phyloP scores from a whole-genome alignment of 805 yeast species.

The Millerozyma miso region DNA sequence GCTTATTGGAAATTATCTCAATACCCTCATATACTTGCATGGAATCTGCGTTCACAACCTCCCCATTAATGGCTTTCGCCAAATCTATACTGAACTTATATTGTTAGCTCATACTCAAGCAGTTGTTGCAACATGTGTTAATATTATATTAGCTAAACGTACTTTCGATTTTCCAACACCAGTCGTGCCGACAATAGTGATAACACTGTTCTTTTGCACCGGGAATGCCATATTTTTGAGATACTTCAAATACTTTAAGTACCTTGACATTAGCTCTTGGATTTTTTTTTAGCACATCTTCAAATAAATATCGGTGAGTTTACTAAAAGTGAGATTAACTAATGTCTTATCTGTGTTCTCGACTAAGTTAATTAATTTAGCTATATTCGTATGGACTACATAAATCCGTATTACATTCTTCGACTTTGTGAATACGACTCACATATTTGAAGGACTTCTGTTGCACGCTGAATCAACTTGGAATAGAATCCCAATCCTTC shows the following conservation, averaged over 20 bases:
- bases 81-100: conserved; percentile 68
- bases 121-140: neutral
- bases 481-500: conserved; percentile 72
- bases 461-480: conserved; percentile 49
- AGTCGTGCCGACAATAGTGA: conserved; percentile 85
- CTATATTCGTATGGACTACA: no score
- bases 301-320: no score
- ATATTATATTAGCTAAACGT: no score
- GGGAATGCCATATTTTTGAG: conserved; percentile 26
- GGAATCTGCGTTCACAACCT: conserved; percentile 91
- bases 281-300: no score
- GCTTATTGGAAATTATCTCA: conserved; percentile 85
- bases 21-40: conserved; percentile 86
- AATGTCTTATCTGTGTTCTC: no score
- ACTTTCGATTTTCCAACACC: conserved; percentile 94
- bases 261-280: conserved; percentile 8
- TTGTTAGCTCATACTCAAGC: conserved; percentile 6
- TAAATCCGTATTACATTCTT: neutral
- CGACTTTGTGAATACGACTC: conserved; percentile 49
- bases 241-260: conserved; percentile 12
- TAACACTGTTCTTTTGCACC: conserved; percentile 34
- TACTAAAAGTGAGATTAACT: no score
- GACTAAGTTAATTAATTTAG: no score
- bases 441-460: conserved; percentile 43
- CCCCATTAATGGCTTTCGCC: conserved; percentile 76